Base-by-base conservation (phyloP, 768 basidiomycete species). In the Suillus sp. region DNA sequence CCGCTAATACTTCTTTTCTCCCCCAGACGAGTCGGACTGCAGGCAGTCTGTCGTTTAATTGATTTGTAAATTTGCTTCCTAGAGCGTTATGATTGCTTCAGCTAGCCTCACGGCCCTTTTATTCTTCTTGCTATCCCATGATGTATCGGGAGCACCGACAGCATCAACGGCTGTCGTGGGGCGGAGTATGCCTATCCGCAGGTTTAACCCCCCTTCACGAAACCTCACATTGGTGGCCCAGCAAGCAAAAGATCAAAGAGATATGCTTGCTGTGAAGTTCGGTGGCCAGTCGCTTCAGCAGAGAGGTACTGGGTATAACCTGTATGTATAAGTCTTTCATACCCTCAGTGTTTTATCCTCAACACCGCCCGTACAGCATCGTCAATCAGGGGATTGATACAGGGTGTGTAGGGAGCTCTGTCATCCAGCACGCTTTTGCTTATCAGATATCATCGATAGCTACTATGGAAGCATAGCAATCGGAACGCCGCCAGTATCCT, bases 361-460 rank as follows among this genome's bases (percentile, higher is more conserved):
- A 48, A 34, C 11, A 18, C 25, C 14, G 11, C n/a, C 1, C 25
- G 11, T 57, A 20, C 68, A 89, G 87, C 45, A 71, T 88, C 10
- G 78, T 81, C 30, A 85, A 88, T 67, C 87, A 90, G 73, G 83
- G 85, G 57, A 71, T 78, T 9, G 89, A 91, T 70, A 85, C 86
- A 14, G 86, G 83, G 86, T 85, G 69, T 48, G 77, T 20, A 35
- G 27, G 37, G 7, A 38, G 20, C 40, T 20, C 14, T 7, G 8
- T 64, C 34, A 30, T 27, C 40, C 9, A n/a, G 16, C 13, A 30
- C 20, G 22, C 32, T 30, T 60, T 38, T 32, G 22, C 30, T 63
- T 18, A 63, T 27, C 25, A 9, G 35, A 27, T 20, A 22, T 40
- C 32, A 4, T 34, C 32, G 13, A 57, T 11, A 65, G 64, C 38